These are phyloP conservation scores for Debaryomyces sp. DNA, from an alignment of 1,139 yeast species.

Conservation along the genomic window DNA sequence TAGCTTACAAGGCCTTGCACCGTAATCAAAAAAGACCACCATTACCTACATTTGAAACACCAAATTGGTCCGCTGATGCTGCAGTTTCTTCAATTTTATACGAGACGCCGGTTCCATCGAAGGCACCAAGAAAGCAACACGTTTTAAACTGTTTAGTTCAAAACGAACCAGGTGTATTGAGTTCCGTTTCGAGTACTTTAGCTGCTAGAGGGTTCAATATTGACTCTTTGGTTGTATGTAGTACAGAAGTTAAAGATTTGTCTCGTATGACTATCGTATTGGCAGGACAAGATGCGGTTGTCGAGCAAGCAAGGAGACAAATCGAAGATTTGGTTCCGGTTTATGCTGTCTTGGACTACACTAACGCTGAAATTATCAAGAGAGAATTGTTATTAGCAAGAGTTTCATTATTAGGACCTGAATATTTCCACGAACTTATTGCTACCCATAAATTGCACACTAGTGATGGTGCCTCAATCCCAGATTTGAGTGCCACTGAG, in stretches of 20 bases:
- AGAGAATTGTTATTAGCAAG: conserved; percentile 91
- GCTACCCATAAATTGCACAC: conserved; percentile 74
- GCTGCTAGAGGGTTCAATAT: conserved; percentile 99
- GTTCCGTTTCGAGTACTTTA: conserved; percentile 89
- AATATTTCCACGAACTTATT: conserved; percentile 91
- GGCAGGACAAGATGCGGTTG: conserved; percentile 92
- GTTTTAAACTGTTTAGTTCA: conserved; percentile 96
- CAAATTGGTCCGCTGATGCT: conserved; percentile 92
- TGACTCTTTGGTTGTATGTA: conserved; percentile 94
- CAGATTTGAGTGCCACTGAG: conserved; percentile 53
- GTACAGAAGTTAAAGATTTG: conserved; percentile 92
- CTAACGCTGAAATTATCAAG: conserved; percentile 85
- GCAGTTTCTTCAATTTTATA: conserved; percentile 94
- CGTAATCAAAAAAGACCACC: conserved; percentile 87
- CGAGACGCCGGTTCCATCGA: conserved; percentile 84
- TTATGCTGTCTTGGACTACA: conserved; percentile 94
- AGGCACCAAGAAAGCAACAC: conserved; percentile 74
- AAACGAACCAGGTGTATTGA: conserved; percentile 97
- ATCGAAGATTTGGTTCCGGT: conserved; percentile 97
- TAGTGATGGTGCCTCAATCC: conserved; percentile 42
- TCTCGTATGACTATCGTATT: conserved; percentile 96
- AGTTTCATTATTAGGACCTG: conserved; percentile 92
- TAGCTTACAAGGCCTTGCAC: conserved; percentile 91
- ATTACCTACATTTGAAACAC: conserved; percentile 92
- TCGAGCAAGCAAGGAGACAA: conserved; percentile 98